These are phyloP conservation scores for Capniomyces stellatus DNA, from an alignment of 371 early-diverging fungal genomes.

Conservation along the genomic window DNA sequence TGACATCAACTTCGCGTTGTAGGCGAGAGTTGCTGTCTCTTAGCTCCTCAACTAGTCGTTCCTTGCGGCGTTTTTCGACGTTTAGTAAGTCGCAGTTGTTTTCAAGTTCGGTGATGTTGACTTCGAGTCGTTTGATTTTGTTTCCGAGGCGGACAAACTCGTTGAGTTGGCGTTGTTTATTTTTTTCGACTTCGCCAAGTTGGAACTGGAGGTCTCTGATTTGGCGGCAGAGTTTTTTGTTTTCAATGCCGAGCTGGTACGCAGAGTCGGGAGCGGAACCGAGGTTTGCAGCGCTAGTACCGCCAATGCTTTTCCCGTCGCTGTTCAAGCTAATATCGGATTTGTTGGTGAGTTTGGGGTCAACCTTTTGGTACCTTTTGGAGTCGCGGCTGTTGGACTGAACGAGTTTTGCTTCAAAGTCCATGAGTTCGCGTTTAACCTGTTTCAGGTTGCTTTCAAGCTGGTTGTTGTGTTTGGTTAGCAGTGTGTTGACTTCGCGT, in stretches of 20 bases:
- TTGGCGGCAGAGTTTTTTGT: slow-evolving; percentile 50
- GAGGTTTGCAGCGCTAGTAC: background rate
- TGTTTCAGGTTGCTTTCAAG: slow-evolving; percentile 68
- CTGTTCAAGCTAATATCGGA: slow-evolving; percentile 24
- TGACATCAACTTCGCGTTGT: background rate
- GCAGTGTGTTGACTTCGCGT: slow-evolving; percentile 33
- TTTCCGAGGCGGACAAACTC: slow-evolving; percentile 47
- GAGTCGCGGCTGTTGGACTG: slow-evolving; percentile 29
- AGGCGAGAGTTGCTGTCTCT: background rate
- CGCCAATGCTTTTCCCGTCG: background rate
- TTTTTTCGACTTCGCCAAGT: slow-evolving; percentile 51
- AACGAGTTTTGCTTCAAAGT: slow-evolving; percentile 42
- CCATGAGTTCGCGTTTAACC: slow-evolving; percentile 45
- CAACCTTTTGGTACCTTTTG: slow-evolving; percentile 21
- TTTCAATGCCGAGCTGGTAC: slow-evolving; percentile 17
- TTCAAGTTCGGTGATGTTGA: slow-evolving; percentile 53
- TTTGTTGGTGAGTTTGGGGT: slow-evolving; percentile 37
- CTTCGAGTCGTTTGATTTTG: slow-evolving; percentile 42
- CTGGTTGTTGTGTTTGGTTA: slow-evolving; percentile 34
- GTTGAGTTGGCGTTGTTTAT: slow-evolving; percentile 41
- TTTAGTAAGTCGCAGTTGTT: slow-evolving; percentile 41
- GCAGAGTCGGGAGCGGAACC: background rate
- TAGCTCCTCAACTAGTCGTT: slow-evolving; percentile 34
- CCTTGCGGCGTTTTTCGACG: slow-evolving; percentile 51
- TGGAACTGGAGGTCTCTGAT: slow-evolving; percentile 71